A percentile compares a stretch with the other conserved stretches of the same genome.
These are phyloP conservation scores for Actinidia arguta DNA, from an alignment of 179 eudicot genomes.

Conservation along the genomic window DNA sequence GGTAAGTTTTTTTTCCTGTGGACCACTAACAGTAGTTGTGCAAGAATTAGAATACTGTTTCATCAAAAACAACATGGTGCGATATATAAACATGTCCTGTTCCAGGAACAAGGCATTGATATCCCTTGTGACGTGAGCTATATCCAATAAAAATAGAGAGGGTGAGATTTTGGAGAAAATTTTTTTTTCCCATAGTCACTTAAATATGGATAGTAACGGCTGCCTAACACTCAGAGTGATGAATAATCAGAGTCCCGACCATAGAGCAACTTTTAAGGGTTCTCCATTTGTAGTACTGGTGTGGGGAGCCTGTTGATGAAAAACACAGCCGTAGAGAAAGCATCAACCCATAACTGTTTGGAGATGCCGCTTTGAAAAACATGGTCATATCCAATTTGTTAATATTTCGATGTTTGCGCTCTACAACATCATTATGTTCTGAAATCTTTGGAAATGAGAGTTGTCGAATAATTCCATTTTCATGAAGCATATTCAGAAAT, in stretches of 20 bases:
- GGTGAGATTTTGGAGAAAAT: background rate
- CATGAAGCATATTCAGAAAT: background rate
- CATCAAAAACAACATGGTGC: background rate
- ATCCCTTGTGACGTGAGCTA: background rate
- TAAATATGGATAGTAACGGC: background rate
- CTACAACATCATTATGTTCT: background rate
- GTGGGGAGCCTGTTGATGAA: conserved; percentile 1
- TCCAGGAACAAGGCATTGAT: background rate
- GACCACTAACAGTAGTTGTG: background rate
- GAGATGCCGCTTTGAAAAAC: background rate
- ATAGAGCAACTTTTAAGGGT: background rate
- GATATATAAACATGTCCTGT: background rate
- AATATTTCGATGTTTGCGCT: background rate
- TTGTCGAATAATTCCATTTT: background rate
- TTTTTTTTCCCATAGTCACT: background rate
- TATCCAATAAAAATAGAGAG: conserved; percentile 24
- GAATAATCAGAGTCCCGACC: background rate
- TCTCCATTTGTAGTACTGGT: background rate
- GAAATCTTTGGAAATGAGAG: conserved; percentile 3
- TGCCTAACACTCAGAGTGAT: conserved; percentile 10
- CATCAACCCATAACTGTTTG: conserved; percentile 4
- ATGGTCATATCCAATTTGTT: background rate
- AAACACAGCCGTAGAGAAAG: background rate
- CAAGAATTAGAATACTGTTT: background rate
- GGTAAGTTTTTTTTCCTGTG: too few relatives aligned